These are phyloP conservation scores for Scheffersomyces parashehatae DNA, from an alignment of 1,139 yeast species.

Conservation along the genomic window DNA sequence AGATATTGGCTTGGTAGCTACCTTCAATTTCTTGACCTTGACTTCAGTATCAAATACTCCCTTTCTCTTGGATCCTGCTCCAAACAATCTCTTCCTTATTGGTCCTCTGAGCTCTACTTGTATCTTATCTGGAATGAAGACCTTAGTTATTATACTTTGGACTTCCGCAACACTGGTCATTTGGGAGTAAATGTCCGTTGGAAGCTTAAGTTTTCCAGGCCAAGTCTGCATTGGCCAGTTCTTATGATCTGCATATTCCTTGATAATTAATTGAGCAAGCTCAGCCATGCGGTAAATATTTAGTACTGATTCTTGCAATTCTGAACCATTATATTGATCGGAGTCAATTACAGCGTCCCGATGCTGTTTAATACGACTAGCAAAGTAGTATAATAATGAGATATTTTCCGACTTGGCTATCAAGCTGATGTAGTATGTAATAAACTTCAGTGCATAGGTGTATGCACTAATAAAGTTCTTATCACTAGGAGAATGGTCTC, in stretches of 20 bases:
- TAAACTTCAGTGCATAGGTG: slow-evolving; percentile 55
- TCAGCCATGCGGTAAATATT: slow-evolving; percentile 72
- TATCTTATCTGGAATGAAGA: slow-evolving; percentile 49
- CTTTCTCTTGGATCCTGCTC: slow-evolving; percentile 12
- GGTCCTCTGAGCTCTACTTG: slow-evolving; percentile 28
- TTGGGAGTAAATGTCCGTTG: slow-evolving; percentile 64
- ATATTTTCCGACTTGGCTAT: slow-evolving; percentile 69
- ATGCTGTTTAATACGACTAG: slow-evolving; percentile 80
- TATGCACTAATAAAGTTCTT: slow-evolving; percentile 36
- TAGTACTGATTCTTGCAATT: slow-evolving; percentile 25
- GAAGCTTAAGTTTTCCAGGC: slow-evolving; percentile 74
- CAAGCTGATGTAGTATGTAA: slow-evolving; percentile 59
- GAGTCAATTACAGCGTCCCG: slow-evolving; percentile 55
- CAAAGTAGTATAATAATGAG: slow-evolving; percentile 71
- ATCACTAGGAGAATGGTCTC: slow-evolving; percentile 7
- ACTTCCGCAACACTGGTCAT: slow-evolving; percentile 50
- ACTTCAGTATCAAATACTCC: slow-evolving; percentile 3
- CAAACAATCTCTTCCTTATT: slow-evolving; percentile 26
- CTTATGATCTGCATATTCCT: slow-evolving; percentile 56
- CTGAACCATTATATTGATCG: slow-evolving; percentile 29
- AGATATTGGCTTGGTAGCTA: slow-evolving; percentile 1
- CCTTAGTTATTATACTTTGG: slow-evolving; percentile 43
- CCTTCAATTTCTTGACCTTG: slow-evolving; percentile 6
- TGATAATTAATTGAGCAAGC: slow-evolving; percentile 64
- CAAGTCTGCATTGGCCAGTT: slow-evolving; percentile 76